Conservation (phyloP, 768 basidiomycete genomes). For the Naematelia aurantialba region DNA sequence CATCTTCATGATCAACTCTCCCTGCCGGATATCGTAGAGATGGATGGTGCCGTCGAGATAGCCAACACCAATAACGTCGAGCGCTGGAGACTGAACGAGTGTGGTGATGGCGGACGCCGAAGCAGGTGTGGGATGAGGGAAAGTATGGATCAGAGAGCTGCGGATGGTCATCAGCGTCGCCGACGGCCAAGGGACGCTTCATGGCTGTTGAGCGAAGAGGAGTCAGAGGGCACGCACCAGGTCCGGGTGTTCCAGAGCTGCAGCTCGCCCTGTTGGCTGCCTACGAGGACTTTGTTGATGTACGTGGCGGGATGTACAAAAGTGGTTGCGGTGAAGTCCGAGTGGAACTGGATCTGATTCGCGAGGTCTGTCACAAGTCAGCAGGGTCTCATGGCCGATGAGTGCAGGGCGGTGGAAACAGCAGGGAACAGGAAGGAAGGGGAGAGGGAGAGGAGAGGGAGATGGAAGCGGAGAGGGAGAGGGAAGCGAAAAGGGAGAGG, state of each 20-base stretch:
- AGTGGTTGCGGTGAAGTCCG: slow-evolving; percentile 76
- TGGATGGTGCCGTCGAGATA: slow-evolving; percentile 81
- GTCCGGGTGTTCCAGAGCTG: slow-evolving; percentile 94
- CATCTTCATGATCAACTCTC: slow-evolving; percentile 82
- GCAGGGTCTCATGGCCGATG: slow-evolving; percentile 3
- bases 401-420: neutral
- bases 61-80: slow-evolving; percentile 93
- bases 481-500: no score
- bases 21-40: slow-evolving; percentile 83
- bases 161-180: neutral
- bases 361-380: slow-evolving; percentile 56
- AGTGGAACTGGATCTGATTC: slow-evolving; percentile 70
- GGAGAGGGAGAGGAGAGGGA: no score
- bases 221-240: slow-evolving; percentile 55
- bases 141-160: slow-evolving; percentile 80
- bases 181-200: no score
- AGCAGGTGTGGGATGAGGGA: slow-evolving; percentile 57
- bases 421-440: no score
- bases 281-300: slow-evolving; percentile 87
- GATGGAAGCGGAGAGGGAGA: no score
- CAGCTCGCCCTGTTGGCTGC: slow-evolving; percentile 72
- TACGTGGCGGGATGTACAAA: slow-evolving; percentile 93
- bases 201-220: neutral
- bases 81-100: slow-evolving; percentile 84
- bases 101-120: slow-evolving; percentile 62